Conservation (phyloP, 768 basidiomycete genomes). For the Goffeauzyma gilvescens region DNA sequence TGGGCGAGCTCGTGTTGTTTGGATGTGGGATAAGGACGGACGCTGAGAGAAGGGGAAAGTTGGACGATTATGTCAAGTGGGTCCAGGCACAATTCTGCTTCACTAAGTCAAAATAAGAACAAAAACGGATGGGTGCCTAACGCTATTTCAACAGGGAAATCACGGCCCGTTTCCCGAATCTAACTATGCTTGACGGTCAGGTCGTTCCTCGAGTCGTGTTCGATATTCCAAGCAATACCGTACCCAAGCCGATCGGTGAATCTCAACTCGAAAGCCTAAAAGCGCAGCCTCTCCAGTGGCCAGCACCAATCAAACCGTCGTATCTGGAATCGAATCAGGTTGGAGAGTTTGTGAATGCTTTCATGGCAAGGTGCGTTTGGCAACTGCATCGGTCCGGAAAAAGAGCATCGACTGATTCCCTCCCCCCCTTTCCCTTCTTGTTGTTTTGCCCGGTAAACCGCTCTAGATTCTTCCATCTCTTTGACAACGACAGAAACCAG, state of each 20-base stretch:
- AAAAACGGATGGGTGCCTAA: background rate
- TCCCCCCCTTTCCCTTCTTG: background rate
- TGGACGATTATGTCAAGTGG: conserved; percentile 51
- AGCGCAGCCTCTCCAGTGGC: conserved; percentile 47
- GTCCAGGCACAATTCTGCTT: conserved; percentile 15
- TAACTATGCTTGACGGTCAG: conserved; percentile 68
- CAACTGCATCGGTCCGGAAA: background rate
- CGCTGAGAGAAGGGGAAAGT: conserved; percentile 42
- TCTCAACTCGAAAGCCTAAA: conserved; percentile 20
- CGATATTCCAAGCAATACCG: conserved; percentile 46
- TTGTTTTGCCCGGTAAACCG: too few relatives aligned
- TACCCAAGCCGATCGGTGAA: conserved; percentile 35
- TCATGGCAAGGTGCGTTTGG: conserved; percentile 33
- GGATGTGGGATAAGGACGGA: too few relatives aligned
- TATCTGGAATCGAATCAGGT: conserved; percentile 43
- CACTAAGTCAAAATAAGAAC: too few relatives aligned
- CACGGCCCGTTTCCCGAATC: conserved; percentile 54
- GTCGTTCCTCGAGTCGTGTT: conserved; percentile 61
- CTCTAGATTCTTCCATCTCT: conserved; percentile 66
- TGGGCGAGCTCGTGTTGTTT: too few relatives aligned
- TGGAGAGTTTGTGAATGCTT: conserved; percentile 62
- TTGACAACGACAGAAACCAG: conserved; percentile 53
- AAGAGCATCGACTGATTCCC: conserved; percentile 2
- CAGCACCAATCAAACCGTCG: conserved; percentile 36
- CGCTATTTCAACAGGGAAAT: conserved; percentile 44